Evolutionary conservation across 352 stramenopile species (phyloP).

Genomic region (Phytophthora megakarya): DNA sequence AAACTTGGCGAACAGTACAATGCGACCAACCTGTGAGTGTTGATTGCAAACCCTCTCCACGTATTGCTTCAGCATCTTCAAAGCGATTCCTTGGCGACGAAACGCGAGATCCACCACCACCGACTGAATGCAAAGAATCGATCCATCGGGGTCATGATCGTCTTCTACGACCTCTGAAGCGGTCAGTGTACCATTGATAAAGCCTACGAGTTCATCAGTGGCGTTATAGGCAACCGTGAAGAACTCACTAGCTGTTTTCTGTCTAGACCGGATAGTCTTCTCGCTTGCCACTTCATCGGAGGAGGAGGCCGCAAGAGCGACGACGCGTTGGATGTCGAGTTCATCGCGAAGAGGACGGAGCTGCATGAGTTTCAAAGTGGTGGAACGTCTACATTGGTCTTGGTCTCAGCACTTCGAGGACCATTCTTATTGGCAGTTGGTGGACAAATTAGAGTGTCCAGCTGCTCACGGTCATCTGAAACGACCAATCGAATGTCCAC

Average conservation of each 20-base stretch:
- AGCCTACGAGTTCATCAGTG: not conserved
- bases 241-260: not conserved
- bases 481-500: slow-evolving; percentile 6
- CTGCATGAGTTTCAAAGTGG: not conserved
- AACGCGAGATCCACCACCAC: not conserved
- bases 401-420: not conserved
- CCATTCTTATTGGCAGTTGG: not conserved
- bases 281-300: not conserved
- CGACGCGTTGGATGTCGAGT: not conserved
- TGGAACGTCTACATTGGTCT: not conserved
- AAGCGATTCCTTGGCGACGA: not conserved
- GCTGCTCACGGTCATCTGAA: not conserved
- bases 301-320: not conserved
- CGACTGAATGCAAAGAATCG: not conserved
- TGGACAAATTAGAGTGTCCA: slow-evolving; percentile 5
- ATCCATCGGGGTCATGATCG: not conserved
- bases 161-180: not conserved
- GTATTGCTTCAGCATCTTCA: not conserved
- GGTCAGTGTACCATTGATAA: not conserved
- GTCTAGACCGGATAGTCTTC: not conserved
- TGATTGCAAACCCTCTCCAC: not conserved
- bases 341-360: not conserved
- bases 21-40: not conserved
- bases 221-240: not conserved
- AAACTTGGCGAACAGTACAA: not conserved